phyloP scores from a whole-genome alignment of 164 flowering plant genomes.

The Nymphaea colorata region DNA sequence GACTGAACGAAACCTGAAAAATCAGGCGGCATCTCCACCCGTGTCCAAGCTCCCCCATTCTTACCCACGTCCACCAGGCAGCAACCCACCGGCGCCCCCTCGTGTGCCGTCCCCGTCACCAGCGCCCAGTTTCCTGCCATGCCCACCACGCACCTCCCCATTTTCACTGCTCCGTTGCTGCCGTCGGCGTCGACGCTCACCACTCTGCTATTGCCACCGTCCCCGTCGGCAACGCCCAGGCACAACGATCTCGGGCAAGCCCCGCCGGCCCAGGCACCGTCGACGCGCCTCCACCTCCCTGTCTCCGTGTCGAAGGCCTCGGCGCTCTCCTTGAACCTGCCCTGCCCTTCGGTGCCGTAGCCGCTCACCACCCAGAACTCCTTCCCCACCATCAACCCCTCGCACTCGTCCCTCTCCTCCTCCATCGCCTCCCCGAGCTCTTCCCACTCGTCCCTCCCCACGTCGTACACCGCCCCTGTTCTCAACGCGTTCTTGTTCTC shows the following conservation, averaged over 20 bases:
- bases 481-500: conserved; percentile 66
- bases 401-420: conserved; percentile 81
- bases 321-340: conserved; percentile 36
- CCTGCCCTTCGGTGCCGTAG: conserved; percentile 62
- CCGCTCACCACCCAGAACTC: conserved; percentile 90
- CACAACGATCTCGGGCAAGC: conserved; percentile 35
- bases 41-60: conserved; percentile 23
- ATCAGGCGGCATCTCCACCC: conserved; percentile 17
- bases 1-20: conserved; percentile 45
- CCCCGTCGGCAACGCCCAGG: conserved; percentile 10
- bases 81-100: conserved; percentile 31
- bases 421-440: conserved; percentile 41
- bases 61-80: conserved; percentile 8
- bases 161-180: conserved; percentile 17
- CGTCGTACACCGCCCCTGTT: conserved; percentile 46
- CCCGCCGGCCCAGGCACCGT: conserved; percentile 36
- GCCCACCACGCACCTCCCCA: conserved; percentile 23
- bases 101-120: conserved; percentile 27
- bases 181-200: conserved; percentile 22
- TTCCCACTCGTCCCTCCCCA: conserved; percentile 50
- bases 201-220: conserved; percentile 27
- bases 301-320: conserved; percentile 31
- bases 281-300: conserved; percentile 45
- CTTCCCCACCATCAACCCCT: conserved; percentile 40
- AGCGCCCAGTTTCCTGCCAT: conserved; percentile 13